Evolutionary conservation across 2,329 filamentous ascomycete genomes (phyloP), one percentile per base, ranked within the genome.

Genomic region (Trichoderma simmonsii): DNA sequence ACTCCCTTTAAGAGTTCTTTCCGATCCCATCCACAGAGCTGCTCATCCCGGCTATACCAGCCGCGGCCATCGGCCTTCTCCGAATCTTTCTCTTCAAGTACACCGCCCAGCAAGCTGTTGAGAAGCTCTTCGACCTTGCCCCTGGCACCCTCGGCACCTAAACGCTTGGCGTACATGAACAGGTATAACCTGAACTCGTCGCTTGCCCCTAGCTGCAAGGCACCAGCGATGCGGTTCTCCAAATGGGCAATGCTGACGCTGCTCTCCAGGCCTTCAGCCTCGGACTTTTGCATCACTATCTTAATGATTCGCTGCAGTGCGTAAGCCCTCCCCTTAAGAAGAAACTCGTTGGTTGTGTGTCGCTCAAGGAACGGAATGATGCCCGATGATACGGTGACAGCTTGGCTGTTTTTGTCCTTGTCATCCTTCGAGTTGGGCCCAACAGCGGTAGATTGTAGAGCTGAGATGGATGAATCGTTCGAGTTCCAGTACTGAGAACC

Each of bases 401-500:
- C 83, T 9, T 84, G 79, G 68, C 87, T 82, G 9, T 84, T 82
- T 68, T 84, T 82, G 43, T 83, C 83, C 32, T 84, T 84, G 14
- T 76, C 80, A 72, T 84, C 85, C 36, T 80, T 83, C 24, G 86
- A 84, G 54, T 85, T 85, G 2, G 89, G 85, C 0, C 91, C 90
- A 8, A 91, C 87, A 11, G 90, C 90, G 1, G 90, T 91, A 2
- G 93, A 90, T 75, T 94, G 91, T 48, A 97, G 82, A 65, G 94
- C 93, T 62, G 92, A 91, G 68, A 97, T 90, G 0, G 94, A 94
- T 2, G 94, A 94, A 78, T 98, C 96, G 68, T 94, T 97, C 1
- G 94, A 97, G 81, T 99, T 98, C 97, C 96, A 99, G 81, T 99
- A 99, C 80, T 99, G 96, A 76, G 93, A 97, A 21, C 95, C 95